Base-by-base conservation (phyloP, 768 basidiomycete genomes). In the Rhizopogon roseolus region DNA sequence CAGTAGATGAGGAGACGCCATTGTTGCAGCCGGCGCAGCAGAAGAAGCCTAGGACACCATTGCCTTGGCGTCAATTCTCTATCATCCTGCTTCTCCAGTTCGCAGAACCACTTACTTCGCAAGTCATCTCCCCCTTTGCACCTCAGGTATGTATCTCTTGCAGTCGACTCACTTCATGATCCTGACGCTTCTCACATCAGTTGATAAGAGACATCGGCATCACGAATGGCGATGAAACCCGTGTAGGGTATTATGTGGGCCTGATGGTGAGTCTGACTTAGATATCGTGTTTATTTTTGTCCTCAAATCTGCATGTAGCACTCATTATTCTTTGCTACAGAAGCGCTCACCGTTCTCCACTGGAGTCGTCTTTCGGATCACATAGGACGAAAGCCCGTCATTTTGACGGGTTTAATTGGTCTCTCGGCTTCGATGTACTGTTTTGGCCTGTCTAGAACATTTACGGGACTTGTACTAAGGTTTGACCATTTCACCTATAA, bases 241-340 rank as follows among this genome's bases (percentile, higher is more conserved):
- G 77, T 56, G 85, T 91, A 11, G 88, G 86, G 42, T 84, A 88
- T 64, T 89, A 89, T 69, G 88, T 88, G 48, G 88, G 88, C 16
- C 59, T 88, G 7, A 72, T 91, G 77, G 88, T 88, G 40, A 38
- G 76, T 64, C 22, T 36, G 14, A 43, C 6, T 6, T 36, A 6
- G 14, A 9, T 14, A 25, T 13, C 27, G 4, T 10, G 10, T 29
- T 7, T 14, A 3, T 36, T n/a, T 28, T 14, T 1, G 36, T 44
- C 32, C 34, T 65, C 42, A 22, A 59, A 48, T 37, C 19, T 45
- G 2, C 3, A n/a, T 49, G 4, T 55, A 91, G 89, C 82, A 88
- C 76, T 90, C 90, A 0, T 61, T 88, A 13, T 91, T 90, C 69
- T 91, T 85, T 58, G 72, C 86, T 17, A 84, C 86, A 0, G 85